Evolutionary conservation across 495 filamentous ascomycete genomes (phyloP).

Genomic region (Penicillium argentinense): DNA sequence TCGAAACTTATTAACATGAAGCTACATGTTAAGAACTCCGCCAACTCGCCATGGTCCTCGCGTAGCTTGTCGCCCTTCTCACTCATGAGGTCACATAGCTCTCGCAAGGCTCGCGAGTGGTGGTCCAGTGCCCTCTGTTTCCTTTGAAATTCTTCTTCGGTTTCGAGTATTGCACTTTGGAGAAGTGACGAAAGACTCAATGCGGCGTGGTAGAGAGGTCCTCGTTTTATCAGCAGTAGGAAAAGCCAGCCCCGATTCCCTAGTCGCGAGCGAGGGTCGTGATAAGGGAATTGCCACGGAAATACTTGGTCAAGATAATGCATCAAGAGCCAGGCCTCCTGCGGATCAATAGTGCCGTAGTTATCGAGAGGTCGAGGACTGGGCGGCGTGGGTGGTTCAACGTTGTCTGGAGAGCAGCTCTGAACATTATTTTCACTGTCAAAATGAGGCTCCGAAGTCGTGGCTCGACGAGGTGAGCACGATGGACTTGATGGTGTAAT

Average conservation of each 20-base stretch:
- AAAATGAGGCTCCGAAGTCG: not conserved
- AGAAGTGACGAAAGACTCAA: constrained; percentile 6
- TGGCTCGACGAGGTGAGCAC: not conserved
- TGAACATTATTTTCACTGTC: not conserved
- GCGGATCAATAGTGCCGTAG: not conserved
- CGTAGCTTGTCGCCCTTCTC: constrained; percentile 6
- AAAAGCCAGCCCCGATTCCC: constrained; percentile 9
- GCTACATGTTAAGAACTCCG: constrained; percentile 8
- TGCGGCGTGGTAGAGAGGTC: constrained; percentile 5
- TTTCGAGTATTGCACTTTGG: constrained; percentile 2
- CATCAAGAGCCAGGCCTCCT: constrained; percentile 16
- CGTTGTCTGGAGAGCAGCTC: not conserved
- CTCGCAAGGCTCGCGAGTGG: constrained; percentile 1
- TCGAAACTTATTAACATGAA: constrained; percentile 12
- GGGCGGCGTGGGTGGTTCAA: not conserved
- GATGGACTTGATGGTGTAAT: not conserved
- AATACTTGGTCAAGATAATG: constrained; percentile 19
- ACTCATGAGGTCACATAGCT: constrained; percentile 8
- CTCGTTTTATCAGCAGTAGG: constrained; percentile 3
- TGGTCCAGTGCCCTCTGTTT: constrained; percentile 6
- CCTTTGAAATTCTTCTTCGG: constrained; percentile 3
- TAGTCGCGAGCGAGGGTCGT: constrained; percentile 1
- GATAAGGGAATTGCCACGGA: constrained; percentile 8
- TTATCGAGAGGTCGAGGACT: not conserved
- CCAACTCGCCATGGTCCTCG: constrained; percentile 3